Evolutionary conservation across 1,284 basidiomycete genomes (phyloP).

Genomic region (Sparassis latifolia): DNA sequence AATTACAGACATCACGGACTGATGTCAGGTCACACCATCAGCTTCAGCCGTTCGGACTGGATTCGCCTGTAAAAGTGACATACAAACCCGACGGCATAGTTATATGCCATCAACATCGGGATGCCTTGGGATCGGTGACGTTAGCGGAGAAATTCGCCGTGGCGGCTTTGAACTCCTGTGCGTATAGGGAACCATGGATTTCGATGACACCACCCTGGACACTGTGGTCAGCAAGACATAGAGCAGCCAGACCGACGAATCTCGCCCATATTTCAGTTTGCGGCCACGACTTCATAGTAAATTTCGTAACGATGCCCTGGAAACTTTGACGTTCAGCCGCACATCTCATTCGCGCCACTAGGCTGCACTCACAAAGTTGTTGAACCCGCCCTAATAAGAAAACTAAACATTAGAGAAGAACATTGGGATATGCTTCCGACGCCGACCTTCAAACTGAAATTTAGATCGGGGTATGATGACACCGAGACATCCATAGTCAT

Average conservation of each 20-base stretch:
- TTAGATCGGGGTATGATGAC: constrained; percentile 26
- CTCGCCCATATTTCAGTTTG: constrained; percentile 56
- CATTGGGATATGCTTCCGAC: background rate
- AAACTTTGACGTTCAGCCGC: background rate
- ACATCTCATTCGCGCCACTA: background rate
- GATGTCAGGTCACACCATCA: background rate
- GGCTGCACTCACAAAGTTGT: constrained; percentile 41
- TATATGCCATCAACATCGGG: constrained; percentile 45
- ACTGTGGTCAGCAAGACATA: background rate
- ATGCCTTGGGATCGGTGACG: constrained; percentile 53
- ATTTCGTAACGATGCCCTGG: constrained; percentile 48
- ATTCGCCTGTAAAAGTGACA: background rate
- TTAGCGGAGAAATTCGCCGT: constrained; percentile 41
- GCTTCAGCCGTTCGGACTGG: no score
- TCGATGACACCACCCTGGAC: constrained; percentile 48
- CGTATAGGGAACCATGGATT: constrained; percentile 24
- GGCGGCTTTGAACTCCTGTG: constrained; percentile 37
- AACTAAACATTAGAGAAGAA: background rate
- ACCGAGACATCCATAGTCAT: constrained; percentile 23
- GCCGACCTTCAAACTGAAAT: constrained; percentile 34
- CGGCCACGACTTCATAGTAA: constrained; percentile 46
- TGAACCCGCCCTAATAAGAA: constrained; percentile 42
- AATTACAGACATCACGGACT: constrained; percentile 19
- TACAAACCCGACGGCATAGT: constrained; percentile 10
- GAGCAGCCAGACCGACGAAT: background rate